phyloP scores from a whole-genome alignment of 306 rosid genomes.

The Nissolia schottii region DNA sequence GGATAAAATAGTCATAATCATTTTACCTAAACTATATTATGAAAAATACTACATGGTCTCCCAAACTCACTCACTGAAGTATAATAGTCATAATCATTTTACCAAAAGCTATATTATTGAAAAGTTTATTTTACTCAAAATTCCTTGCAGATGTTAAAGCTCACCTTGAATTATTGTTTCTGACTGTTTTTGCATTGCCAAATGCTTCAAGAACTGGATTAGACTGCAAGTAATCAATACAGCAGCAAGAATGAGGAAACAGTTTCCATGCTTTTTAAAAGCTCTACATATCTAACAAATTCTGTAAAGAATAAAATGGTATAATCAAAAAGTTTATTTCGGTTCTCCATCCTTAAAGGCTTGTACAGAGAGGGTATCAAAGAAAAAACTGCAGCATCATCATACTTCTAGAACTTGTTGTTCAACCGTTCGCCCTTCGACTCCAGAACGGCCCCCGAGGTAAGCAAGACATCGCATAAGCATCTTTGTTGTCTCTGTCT shows the following conservation, averaged over 20 bases:
- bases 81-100: too few relatives aligned
- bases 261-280: neutral
- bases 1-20: too few relatives aligned
- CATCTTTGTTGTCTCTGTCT: slow-evolving; percentile 99
- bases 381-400: slow-evolving; percentile 18
- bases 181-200: too few relatives aligned
- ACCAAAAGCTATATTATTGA: too few relatives aligned
- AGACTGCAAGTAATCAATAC: too few relatives aligned
- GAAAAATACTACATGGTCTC: neutral
- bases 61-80: neutral
- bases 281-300: neutral
- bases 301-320: too few relatives aligned
- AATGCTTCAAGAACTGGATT: too few relatives aligned
- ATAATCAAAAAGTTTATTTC: too few relatives aligned
- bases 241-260: too few relatives aligned
- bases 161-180: too few relatives aligned
- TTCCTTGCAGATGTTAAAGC: neutral
- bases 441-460: slow-evolving; percentile 99
- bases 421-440: slow-evolving; percentile 99
- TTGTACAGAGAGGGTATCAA: neutral
- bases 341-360: too few relatives aligned
- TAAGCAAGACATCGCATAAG: slow-evolving; percentile 98
- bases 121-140: neutral
- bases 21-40: too few relatives aligned
- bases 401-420: slow-evolving; percentile 99